Evolutionary conservation across 2,329 filamentous ascomycete genomes (phyloP).

Genomic region (Epichloe gansuensis): DNA sequence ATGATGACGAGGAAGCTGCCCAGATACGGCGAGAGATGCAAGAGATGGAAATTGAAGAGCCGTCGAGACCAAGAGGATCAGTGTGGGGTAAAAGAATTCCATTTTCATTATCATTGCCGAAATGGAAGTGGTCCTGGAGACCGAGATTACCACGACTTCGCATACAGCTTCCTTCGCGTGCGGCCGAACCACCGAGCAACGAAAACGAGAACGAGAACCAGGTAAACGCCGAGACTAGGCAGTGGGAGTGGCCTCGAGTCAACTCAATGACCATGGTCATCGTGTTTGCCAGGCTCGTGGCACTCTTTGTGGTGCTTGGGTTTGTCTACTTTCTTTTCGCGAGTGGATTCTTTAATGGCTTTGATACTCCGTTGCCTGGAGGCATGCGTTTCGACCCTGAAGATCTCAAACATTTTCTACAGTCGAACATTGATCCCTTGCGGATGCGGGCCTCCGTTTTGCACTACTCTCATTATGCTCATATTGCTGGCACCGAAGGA

Average conservation of each 20-base stretch:
- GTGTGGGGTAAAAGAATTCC: slow-evolving; percentile 45
- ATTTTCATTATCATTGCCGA: slow-evolving; percentile 38
- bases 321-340: slow-evolving; percentile 79
- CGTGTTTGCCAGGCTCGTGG: slow-evolving; percentile 60
- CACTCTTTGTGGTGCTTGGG: slow-evolving; percentile 60
- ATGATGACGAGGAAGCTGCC: slow-evolving; percentile 42
- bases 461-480: slow-evolving; percentile 73
- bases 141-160: slow-evolving; percentile 39
- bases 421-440: slow-evolving; percentile 57
- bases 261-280: slow-evolving; percentile 38
- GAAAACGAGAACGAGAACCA: slow-evolving; percentile 7
- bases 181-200: slow-evolving; percentile 12
- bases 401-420: slow-evolving; percentile 62
- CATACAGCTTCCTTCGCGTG: slow-evolving; percentile 33
- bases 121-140: slow-evolving; percentile 44
- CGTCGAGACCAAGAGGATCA: slow-evolving; percentile 31
- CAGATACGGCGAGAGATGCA: slow-evolving; percentile 72
- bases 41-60: slow-evolving; percentile 78
- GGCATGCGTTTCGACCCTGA: slow-evolving; percentile 71
- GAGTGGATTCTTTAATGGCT: slow-evolving; percentile 65
- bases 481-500: slow-evolving; percentile 88
- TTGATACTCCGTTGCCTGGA: slow-evolving; percentile 48
- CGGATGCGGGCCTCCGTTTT: slow-evolving; percentile 60
- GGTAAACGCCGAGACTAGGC: slow-evolving; percentile 13
- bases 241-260: slow-evolving; percentile 24